Percentiles rank a stretch among this genome's conserved stretches.
These are phyloP conservation scores for Puya raimondii DNA, from an alignment of 176 grass and related monocot species.

Conservation along the genomic window DNA sequence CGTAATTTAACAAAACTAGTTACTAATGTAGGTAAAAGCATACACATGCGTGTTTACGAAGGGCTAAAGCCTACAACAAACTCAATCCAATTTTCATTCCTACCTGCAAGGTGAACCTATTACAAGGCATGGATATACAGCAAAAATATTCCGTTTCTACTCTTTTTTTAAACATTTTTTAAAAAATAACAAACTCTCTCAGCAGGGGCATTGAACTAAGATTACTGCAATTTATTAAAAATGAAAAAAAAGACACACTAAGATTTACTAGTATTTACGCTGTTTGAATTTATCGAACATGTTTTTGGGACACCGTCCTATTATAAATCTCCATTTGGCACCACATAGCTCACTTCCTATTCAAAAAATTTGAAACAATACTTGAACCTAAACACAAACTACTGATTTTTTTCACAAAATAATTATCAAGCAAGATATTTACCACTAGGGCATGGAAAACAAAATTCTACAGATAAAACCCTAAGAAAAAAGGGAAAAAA, in stretches of 20 bases:
- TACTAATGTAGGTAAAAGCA: too few relatives aligned
- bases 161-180: neutral
- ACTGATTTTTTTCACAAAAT: too few relatives aligned
- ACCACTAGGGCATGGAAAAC: neutral
- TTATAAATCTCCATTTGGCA: neutral
- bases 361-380: neutral
- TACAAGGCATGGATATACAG: too few relatives aligned
- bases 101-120: too few relatives aligned
- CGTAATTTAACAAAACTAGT: too few relatives aligned
- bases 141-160: neutral
- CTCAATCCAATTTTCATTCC: too few relatives aligned
- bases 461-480: neutral
- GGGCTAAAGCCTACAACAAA: too few relatives aligned
- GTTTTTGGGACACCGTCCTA: neutral
- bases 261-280: neutral
- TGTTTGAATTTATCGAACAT: neutral
- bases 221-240: neutral
- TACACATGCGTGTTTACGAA: too few relatives aligned
- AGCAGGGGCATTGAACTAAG: neutral
- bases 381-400: too few relatives aligned
- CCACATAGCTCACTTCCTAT: neutral
- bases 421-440: neutral
- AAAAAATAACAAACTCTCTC: neutral
- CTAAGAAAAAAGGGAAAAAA: neutral
- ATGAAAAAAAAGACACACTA: neutral